Evolutionary conservation across 2,329 filamentous ascomycete species (phyloP).

Genomic region (Ophiocordyceps camponoti-saundersi): DNA sequence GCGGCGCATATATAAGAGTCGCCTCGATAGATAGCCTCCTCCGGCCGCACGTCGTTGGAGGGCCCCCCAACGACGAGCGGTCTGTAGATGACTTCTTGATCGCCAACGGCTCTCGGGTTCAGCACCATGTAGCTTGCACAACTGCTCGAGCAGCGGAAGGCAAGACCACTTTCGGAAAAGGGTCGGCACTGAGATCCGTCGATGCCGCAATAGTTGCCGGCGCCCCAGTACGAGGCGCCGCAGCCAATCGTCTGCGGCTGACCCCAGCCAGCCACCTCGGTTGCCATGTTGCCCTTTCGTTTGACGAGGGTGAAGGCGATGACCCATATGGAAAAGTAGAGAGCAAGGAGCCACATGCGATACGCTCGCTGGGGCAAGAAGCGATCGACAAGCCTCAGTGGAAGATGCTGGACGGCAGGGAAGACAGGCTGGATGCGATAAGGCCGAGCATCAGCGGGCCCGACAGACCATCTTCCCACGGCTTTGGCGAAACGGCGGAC

Average conservation of each 20-base stretch:
- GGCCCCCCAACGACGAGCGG: slow-evolving; percentile 55
- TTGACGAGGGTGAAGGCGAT: slow-evolving; percentile 53
- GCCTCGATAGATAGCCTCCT: slow-evolving; percentile 55
- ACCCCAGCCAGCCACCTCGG: slow-evolving; percentile 52
- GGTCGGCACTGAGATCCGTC: slow-evolving; percentile 62
- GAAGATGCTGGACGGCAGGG: slow-evolving; percentile 49
- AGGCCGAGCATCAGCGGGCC: slow-evolving; percentile 33
- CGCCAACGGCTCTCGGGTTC: slow-evolving; percentile 61
- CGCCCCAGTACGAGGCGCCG: slow-evolving; percentile 50
- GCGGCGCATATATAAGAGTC: slow-evolving; percentile 79
- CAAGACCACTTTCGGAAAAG: slow-evolving; percentile 51
- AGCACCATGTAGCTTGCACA: slow-evolving; percentile 49
- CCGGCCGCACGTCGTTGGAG: slow-evolving; percentile 19
- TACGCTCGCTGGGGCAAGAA: slow-evolving; percentile 43
- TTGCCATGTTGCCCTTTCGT: slow-evolving; percentile 39
- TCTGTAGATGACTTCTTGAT: slow-evolving; percentile 45
- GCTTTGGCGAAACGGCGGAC: slow-evolving; percentile 27
- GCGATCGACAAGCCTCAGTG: slow-evolving; percentile 43
- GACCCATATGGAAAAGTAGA: slow-evolving; percentile 51
- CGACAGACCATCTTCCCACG: slow-evolving; percentile 32
- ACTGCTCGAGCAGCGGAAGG: slow-evolving; percentile 60
- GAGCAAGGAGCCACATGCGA: slow-evolving; percentile 38
- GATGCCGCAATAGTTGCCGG: slow-evolving; percentile 55
- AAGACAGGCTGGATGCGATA: slow-evolving; percentile 40
- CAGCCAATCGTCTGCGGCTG: slow-evolving; percentile 49